phyloP scores from a whole-genome alignment of 805 yeast genomes.

The Dipodascus albidus region DNA sequence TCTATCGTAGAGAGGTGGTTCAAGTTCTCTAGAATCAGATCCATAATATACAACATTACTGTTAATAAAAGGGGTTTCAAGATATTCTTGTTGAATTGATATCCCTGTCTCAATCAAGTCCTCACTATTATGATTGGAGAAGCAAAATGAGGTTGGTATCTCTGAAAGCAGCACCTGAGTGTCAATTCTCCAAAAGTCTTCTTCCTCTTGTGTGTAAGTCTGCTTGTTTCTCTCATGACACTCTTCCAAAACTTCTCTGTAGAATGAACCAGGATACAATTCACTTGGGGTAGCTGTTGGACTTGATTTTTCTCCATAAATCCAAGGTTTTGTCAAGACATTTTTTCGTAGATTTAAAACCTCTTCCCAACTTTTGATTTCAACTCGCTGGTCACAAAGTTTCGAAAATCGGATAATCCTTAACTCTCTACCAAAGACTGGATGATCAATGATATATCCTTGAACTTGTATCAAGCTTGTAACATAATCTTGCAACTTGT shows the following conservation, averaged over 20 bases:
- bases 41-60: not conserved
- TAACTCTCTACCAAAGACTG: not conserved
- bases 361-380: not conserved
- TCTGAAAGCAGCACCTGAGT: not conserved
- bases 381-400: not conserved
- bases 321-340: not conserved
- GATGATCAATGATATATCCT: not conserved
- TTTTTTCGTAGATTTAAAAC: not conserved
- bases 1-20: not conserved
- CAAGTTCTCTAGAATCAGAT: not conserved
- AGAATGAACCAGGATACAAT: not conserved
- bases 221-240: too few species aligned
- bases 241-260: not conserved
- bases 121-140: not conserved
- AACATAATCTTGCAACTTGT: not conserved
- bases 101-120: not conserved
- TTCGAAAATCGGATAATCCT: not conserved
- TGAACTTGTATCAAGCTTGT: not conserved
- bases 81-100: not conserved
- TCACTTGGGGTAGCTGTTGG: too few species aligned
- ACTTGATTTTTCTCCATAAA: too few species aligned
- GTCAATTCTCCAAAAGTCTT: conserved; percentile 1
- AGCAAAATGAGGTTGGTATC: not conserved
- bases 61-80: not conserved
- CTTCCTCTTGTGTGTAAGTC: not conserved